Conservation (phyloP, 2,329 filamentous ascomycete genomes). For the Colletotrichum sp. region DNA sequence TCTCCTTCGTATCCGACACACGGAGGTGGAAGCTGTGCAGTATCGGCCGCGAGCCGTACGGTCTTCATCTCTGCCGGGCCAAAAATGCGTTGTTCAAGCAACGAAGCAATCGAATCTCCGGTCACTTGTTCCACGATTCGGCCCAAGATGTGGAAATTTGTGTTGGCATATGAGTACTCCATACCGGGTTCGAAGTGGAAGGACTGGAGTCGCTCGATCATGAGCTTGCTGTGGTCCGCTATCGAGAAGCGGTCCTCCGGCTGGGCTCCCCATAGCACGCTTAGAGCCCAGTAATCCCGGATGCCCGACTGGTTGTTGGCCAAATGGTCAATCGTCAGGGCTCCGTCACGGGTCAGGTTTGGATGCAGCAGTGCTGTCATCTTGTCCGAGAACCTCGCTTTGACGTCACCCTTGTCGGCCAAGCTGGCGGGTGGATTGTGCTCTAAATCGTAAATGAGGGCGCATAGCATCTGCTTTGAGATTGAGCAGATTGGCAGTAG, state of each 20-base stretch:
- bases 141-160: slow-evolving; percentile 45
- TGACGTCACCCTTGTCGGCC: slow-evolving; percentile 27
- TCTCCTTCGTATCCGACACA: slow-evolving; percentile 48
- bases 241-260: slow-evolving; percentile 44
- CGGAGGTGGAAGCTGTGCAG: slow-evolving; percentile 40
- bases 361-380: slow-evolving; percentile 28
- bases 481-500: slow-evolving; percentile 51
- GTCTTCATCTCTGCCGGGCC: slow-evolving; percentile 45
- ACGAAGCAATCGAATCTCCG: slow-evolving; percentile 34
- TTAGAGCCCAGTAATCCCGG: slow-evolving; percentile 50
- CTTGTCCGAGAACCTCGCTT: slow-evolving; percentile 31
- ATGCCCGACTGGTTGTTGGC: slow-evolving; percentile 47
- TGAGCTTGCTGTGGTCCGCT: slow-evolving; percentile 29
- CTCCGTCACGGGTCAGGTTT: slow-evolving; percentile 24
- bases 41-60: slow-evolving; percentile 41
- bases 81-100: slow-evolving; percentile 42
- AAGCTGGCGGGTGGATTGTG: slow-evolving; percentile 32
- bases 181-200: slow-evolving; percentile 47
- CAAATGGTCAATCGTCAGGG: slow-evolving; percentile 39
- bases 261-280: slow-evolving; percentile 44
- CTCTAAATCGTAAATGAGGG: slow-evolving; percentile 37
- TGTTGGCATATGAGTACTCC: slow-evolving; percentile 47
- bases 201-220: slow-evolving; percentile 33
- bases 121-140: slow-evolving; percentile 41
- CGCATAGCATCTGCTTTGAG: slow-evolving; percentile 48